phyloP scores from a whole-genome alignment of 2,329 filamentous ascomycete genomes.

The Colletotrichum sidae region DNA sequence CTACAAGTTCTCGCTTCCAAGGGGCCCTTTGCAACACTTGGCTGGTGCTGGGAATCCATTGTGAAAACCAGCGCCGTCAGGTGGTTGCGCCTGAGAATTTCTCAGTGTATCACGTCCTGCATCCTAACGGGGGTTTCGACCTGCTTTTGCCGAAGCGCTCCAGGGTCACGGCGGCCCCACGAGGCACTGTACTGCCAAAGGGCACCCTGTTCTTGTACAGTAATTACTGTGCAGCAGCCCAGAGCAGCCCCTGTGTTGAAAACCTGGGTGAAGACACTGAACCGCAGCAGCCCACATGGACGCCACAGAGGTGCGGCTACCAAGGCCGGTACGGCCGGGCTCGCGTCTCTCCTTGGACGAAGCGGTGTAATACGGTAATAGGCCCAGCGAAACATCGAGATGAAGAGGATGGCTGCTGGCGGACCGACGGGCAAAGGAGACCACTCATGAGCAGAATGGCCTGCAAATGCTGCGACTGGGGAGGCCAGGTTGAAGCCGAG shows the following conservation, averaged over 20 bases:
- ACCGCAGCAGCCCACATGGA: not conserved
- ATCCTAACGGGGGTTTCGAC: slow-evolving; percentile 29
- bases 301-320: not conserved
- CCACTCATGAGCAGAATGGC: too few species aligned
- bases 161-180: slow-evolving; percentile 32
- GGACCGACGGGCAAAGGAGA: too few species aligned
- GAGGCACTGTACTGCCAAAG: slow-evolving; percentile 18
- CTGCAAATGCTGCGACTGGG: too few species aligned
- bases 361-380: slow-evolving; percentile 9
- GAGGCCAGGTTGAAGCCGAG: too few species aligned
- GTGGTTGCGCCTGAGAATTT: slow-evolving; percentile 33
- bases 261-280: slow-evolving; percentile 20
- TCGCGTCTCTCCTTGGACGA: slow-evolving; percentile 3
- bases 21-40: slow-evolving; percentile 2
- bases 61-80: slow-evolving; percentile 23
- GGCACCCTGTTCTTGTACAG: slow-evolving; percentile 12
- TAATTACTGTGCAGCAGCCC: too few species aligned
- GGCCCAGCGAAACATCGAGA: too few species aligned
- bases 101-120: slow-evolving; percentile 34
- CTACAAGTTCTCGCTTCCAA: not conserved
- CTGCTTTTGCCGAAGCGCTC: slow-evolving; percentile 22
- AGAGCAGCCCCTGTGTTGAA: slow-evolving; percentile 2
- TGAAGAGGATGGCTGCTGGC: too few species aligned
- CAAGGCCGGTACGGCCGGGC: slow-evolving; percentile 18
- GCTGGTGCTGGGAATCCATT: slow-evolving; percentile 10